Percentiles rank a stretch among this genome's conserved stretches.
phyloP scores from a whole-genome alignment of 176 grass and related monocot genomes.

The Zoysia japonica region DNA sequence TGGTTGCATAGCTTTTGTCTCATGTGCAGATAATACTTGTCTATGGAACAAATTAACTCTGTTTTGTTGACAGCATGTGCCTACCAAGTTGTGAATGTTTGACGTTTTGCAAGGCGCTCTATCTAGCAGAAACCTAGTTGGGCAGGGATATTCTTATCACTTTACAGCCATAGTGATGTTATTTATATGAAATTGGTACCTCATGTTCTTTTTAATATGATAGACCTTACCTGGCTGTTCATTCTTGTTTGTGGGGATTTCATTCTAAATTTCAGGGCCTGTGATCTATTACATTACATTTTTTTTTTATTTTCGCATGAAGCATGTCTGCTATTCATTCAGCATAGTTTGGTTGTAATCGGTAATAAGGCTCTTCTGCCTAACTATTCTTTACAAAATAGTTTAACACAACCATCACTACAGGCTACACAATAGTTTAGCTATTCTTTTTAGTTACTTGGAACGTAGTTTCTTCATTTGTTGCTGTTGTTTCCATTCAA shows the following conservation, averaged over 20 bases:
- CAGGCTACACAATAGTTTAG: not conserved
- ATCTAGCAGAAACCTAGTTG: conserved; percentile 58
- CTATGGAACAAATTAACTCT: conserved; percentile 32
- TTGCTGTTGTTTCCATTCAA: not conserved
- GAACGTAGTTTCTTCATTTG: not conserved
- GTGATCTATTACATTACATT: not conserved
- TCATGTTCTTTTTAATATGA: conserved; percentile 34
- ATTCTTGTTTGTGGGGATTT: conserved; percentile 30
- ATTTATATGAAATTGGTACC: conserved; percentile 42
- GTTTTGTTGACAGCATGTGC: conserved; percentile 65
- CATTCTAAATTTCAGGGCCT: conserved; percentile 34
- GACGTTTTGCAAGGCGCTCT: conserved; percentile 65
- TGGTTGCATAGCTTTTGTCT: conserved; percentile 60
- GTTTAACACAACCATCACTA: conserved; percentile 5
- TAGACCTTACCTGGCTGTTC: conserved; percentile 44
- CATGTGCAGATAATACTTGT: conserved; percentile 44
- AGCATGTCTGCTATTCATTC: conserved; percentile 12
- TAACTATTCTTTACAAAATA: conserved; percentile 15
- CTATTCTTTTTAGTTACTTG: not conserved
- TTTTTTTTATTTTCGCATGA: conserved; percentile 5
- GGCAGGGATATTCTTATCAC: conserved; percentile 62
- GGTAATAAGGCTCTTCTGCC: conserved; percentile 4
- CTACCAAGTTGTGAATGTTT: conserved; percentile 55
- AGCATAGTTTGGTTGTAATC: conserved; percentile 23
- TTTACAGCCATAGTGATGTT: conserved; percentile 47